Evolutionary conservation across 805 yeast genomes (phyloP), one percentile per base, ranked within the genome.

Genomic region (Hanseniaspora lachancei): DNA sequence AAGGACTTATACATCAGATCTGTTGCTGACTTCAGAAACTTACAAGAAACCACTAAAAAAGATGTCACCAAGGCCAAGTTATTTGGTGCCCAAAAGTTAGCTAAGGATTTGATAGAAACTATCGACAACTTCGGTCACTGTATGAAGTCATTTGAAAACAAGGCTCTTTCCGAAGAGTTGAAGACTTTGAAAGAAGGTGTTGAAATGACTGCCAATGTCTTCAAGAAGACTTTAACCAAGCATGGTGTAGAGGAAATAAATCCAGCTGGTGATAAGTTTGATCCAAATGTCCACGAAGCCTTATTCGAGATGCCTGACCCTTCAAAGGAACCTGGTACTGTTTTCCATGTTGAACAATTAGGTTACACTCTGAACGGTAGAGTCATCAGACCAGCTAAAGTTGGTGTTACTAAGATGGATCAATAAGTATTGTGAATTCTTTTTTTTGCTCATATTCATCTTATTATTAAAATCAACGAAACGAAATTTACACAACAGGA

Each of bases 301-400:
- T 80, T 91, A 35, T 89, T 89, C 70, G 93, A 89, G 74, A 72
- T 85, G 55, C 84, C 91, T 36, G 86, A 84, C 65, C 86, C 89
- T 49, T 93, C 80, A 62, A 86, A 87, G 70, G 91, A 86, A 70
- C 86, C 96, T 18, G 96, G 96, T 58, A 84, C 96, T 29, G 87
- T 89, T 58, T 85, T 89, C 80, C 86, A 80, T 65, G 96, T 89
- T 58, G 96, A 89, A 73, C 96, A 86, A 72, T 77, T 83, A 24
- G 97, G 97, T 44, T 89, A 82, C 73, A 81, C 83, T 58, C 76
- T 88, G 65, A 88, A 88, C 72, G 80, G 84, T 63, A 79, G 97
- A 68, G 95, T 89, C 36, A 77, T 89, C 67, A 80, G 97, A 72
- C 95, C 97, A 35, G 96, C 97, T 58, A 89, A 89, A 76, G 97